Conservation (phyloP, 768 basidiomycete species). For the Mycena vulgaris region DNA sequence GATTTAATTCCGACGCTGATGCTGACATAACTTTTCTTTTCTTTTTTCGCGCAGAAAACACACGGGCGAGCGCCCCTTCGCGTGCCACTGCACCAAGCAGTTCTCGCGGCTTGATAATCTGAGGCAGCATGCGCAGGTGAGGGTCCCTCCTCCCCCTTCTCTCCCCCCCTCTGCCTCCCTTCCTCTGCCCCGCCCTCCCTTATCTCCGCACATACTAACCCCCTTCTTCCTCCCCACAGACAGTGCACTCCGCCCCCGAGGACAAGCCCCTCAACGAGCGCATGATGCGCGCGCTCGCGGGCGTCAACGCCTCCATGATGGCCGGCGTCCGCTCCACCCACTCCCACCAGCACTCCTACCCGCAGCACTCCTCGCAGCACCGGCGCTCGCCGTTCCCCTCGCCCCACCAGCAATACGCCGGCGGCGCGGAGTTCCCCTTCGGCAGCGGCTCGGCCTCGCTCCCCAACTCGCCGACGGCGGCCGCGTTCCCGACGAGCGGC, state of each 20-base stretch:
- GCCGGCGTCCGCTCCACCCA: slow-evolving; percentile 36
- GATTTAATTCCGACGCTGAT: too few relatives aligned
- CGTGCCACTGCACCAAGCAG: slow-evolving; percentile 95
- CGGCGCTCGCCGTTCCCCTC: too few relatives aligned
- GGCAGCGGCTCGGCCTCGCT: too few relatives aligned
- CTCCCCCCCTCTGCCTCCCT: background rate
- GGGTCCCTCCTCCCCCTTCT: background rate
- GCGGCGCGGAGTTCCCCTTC: too few relatives aligned
- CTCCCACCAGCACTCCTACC: too few relatives aligned
- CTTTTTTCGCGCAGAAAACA: slow-evolving; percentile 80
- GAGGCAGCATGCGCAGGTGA: slow-evolving; percentile 88
- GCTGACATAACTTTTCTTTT: background rate
- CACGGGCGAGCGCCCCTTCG: slow-evolving; percentile 96
- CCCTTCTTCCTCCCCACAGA: slow-evolving; percentile 30
- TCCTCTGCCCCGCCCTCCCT: background rate
- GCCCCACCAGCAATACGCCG: too few relatives aligned
- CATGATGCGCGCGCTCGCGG: slow-evolving; percentile 40
- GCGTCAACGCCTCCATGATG: slow-evolving; percentile 38
- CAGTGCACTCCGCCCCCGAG: slow-evolving; percentile 40
- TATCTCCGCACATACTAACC: background rate
- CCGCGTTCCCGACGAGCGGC: background rate
- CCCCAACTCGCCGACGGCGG: too few relatives aligned
- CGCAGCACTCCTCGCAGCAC: too few relatives aligned
- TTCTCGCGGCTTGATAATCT: slow-evolving; percentile 98
- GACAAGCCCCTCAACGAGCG: slow-evolving; percentile 39